Evolutionary conservation across 192 early-diverging fungal species (phyloP).

Genomic region (Gamsiella multidivaricata): DNA sequence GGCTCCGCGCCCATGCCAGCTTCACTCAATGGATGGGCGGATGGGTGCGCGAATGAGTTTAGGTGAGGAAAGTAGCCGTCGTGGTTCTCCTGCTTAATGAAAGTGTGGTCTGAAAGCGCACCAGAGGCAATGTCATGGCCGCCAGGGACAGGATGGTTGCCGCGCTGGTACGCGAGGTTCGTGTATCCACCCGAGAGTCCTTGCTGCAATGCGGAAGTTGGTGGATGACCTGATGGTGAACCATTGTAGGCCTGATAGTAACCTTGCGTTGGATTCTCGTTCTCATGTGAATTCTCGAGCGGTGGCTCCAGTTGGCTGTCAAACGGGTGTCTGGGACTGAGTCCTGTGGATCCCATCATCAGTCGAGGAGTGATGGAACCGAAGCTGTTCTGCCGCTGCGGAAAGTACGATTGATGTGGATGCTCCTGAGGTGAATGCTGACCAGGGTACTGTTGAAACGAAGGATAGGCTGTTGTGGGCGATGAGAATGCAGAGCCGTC

Average conservation of each 20-base stretch:
- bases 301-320: constrained; percentile 39
- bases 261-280: not conserved
- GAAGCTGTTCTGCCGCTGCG: constrained; percentile 24
- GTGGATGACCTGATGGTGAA: constrained; percentile 2
- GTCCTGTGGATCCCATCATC: constrained; percentile 24
- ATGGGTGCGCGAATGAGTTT: not conserved
- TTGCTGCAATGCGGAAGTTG: not conserved
- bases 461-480: constrained; percentile 15
- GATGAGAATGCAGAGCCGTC: constrained; percentile 49
- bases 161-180: not conserved
- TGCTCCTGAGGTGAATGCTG: constrained; percentile 35
- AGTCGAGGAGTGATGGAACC: constrained; percentile 36
- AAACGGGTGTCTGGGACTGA: constrained; percentile 35
- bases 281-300: constrained; percentile 22
- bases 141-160: not conserved
- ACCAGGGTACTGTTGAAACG: constrained; percentile 13
- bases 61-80: constrained; percentile 20
- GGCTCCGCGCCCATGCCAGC: not conserved
- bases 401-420: constrained; percentile 28
- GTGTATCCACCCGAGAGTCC: not conserved
- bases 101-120: not conserved
- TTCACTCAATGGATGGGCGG: constrained; percentile 8
- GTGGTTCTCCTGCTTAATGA: constrained; percentile 10
- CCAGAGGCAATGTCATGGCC: not conserved
- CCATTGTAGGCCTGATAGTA: constrained; percentile 10